Evolutionary conservation across 2,329 filamentous ascomycete species (phyloP), one percentile per base, ranked within the genome.

Genomic region (Trichophyton simii): DNA sequence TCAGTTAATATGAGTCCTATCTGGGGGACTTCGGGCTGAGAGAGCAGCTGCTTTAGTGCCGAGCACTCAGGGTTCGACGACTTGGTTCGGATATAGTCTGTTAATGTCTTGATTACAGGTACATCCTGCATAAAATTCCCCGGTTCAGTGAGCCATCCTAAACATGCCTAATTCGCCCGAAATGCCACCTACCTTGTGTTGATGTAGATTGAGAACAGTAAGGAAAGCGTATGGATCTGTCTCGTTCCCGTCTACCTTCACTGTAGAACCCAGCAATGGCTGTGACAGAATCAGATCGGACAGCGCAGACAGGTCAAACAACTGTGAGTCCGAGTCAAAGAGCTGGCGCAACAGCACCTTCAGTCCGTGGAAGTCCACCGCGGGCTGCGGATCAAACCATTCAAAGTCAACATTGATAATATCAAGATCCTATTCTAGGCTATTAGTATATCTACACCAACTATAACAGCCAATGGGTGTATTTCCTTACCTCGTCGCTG

Each of bases 371-470:
- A 97, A 97, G 75, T 99, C 94, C 68, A 95, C 82, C 6, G 88
- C 84, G 1, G 88, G 81, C 68, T 94, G 87, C 65, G 92, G 95
- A 76, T 96, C 95, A 78, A 97, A 99, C 88, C 91, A 97, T 78
- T 99, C 94, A 70, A 99, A 99, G 66, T 97, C 92, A 62, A 97
- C 91, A 71, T 97, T 87, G 66, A 99, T 85, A 73, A 92, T 87
- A 72, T 96, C 88, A 70, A 91, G 87, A 70, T 96, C 89, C 89
- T 95, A 62, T 20, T 36, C 44, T 36, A 15, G 57, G 36, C 31
- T 44, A 57, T 59, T 42, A 62, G 41, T 46, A 44, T 18, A 44
- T 18, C 11, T n/a, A 44, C 3, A 7, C 13, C 11, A n/a, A 1
- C 2, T 38, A 18, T 52, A 31, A 22, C 34, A 36, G n/a, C 4